Conservation (phyloP, 345 rosid genomes). For the Hibiscus syriacus region DNA sequence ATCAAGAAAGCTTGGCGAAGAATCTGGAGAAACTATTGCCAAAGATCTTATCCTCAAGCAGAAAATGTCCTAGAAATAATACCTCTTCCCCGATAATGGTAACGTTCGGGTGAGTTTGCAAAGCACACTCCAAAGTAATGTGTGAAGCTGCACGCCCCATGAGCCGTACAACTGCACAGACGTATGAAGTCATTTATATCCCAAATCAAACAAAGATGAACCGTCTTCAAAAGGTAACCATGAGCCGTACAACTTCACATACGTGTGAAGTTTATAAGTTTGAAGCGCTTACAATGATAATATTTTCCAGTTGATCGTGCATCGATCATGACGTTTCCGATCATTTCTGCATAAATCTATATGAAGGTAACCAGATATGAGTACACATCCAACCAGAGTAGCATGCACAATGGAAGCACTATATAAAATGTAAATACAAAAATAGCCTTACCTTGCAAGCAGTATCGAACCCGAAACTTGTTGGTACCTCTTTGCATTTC, state of each 20-base stretch:
- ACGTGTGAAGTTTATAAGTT: not conserved
- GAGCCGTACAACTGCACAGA: conserved; percentile 75
- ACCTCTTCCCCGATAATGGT: conserved; percentile 98
- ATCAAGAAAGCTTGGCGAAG: not conserved
- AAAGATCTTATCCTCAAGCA: not conserved
- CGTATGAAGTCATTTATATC: no score
- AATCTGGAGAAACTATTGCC: not conserved
- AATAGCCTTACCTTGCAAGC: conserved; percentile 81
- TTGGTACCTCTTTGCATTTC: conserved; percentile 94
- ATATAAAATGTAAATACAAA: not conserved
- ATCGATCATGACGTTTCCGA: conserved; percentile 97
- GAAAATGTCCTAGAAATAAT: not conserved
- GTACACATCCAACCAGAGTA: not conserved
- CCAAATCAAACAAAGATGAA: no score
- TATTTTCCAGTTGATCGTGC: conserved; percentile 98
- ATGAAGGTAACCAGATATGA: not conserved
- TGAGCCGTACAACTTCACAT: conserved; percentile 82
- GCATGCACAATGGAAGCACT: not conserved
- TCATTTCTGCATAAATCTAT: conserved; percentile 97
- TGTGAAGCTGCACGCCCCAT: conserved; percentile 99
- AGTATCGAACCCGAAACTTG: conserved; percentile 98
- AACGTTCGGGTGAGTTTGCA: conserved; percentile 95
- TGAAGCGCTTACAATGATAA: conserved; percentile 75
- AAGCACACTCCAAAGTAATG: conserved; percentile 92
- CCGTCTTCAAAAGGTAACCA: no score